Evolutionary conservation across 2,329 filamentous ascomycete genomes (phyloP).

Genomic region (Monilinia vaccinii-corymbosi): DNA sequence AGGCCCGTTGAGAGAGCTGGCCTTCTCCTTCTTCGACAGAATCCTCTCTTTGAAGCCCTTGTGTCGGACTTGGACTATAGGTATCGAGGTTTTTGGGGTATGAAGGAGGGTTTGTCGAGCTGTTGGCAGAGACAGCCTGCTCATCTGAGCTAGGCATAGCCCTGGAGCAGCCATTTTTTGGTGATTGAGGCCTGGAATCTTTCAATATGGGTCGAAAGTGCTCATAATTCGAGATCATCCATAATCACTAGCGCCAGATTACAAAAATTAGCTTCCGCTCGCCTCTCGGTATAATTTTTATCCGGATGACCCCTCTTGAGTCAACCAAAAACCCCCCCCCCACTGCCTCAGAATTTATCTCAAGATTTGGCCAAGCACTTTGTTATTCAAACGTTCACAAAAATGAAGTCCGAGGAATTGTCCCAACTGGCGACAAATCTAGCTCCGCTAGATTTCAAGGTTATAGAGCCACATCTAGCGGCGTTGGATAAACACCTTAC

Average conservation of each 20-base stretch:
- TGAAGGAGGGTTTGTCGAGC: constrained; percentile 11
- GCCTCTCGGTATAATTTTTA: constrained; percentile 13
- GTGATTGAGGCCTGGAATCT: constrained; percentile 1
- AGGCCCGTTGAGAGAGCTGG: background rate
- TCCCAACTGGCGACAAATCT: constrained; percentile 42
- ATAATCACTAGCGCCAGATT: constrained; percentile 3
- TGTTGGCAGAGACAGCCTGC: constrained; percentile 22
- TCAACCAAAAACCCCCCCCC: constrained; percentile 11
- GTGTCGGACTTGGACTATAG: constrained; percentile 17
- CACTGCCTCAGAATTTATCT: constrained; percentile 15
- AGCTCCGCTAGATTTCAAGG: constrained; percentile 65
- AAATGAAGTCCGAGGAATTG: constrained; percentile 50
- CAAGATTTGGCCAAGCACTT: background rate
- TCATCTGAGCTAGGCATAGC: constrained; percentile 29
- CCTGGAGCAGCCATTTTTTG: constrained; percentile 25
- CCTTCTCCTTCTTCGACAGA: constrained; percentile 19
- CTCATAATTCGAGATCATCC: constrained; percentile 2
- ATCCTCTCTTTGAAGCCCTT: constrained; percentile 14
- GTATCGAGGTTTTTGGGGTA: constrained; percentile 16
- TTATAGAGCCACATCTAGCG: constrained; percentile 63
- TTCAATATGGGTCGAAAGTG: background rate
- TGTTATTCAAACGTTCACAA: background rate
- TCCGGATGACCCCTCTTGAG: constrained; percentile 6
- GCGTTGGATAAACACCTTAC: constrained; percentile 82
- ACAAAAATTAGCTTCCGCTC: constrained; percentile 1